Conservation (phyloP, 805 yeast species). For the Candida boleticola region DNA sequence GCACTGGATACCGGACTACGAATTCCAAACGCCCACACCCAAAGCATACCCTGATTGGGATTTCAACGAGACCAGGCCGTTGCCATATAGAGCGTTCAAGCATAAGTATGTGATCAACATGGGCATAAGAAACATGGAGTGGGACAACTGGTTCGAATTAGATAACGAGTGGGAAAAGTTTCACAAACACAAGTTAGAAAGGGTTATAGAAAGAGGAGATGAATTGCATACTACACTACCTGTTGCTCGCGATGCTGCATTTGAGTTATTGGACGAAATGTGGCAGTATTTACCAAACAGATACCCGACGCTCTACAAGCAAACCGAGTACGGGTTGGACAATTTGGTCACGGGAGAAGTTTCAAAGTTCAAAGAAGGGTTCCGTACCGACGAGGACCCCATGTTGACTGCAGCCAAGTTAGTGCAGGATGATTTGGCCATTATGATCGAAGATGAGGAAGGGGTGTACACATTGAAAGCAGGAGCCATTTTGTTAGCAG, state of each 20-base stretch:
- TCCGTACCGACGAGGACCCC: slow-evolving; percentile 50
- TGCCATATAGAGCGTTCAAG: slow-evolving; percentile 67
- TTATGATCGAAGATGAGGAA: slow-evolving; percentile 58
- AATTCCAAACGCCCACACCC: slow-evolving; percentile 49
- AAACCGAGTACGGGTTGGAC: slow-evolving; percentile 46
- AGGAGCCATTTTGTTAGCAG: slow-evolving; percentile 65
- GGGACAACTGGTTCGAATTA: slow-evolving; percentile 63
- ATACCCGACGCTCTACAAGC: slow-evolving; percentile 53
- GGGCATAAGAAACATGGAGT: slow-evolving; percentile 67
- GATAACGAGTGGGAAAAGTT: slow-evolving; percentile 63
- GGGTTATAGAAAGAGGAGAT: slow-evolving; percentile 46
- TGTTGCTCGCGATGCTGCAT: slow-evolving; percentile 51
- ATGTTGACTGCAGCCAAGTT: slow-evolving; percentile 55
- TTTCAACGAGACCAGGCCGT: slow-evolving; percentile 46
- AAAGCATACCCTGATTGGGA: slow-evolving; percentile 49
- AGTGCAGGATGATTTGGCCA: slow-evolving; percentile 66
- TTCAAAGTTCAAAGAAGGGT: slow-evolving; percentile 32
- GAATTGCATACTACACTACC: slow-evolving; percentile 51
- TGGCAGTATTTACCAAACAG: slow-evolving; percentile 52
- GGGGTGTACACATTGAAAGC: slow-evolving; percentile 58
- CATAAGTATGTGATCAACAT: slow-evolving; percentile 63
- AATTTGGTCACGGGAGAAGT: slow-evolving; percentile 55
- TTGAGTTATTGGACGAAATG: slow-evolving; percentile 55
- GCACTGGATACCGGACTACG: slow-evolving; percentile 50
- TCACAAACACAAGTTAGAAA: slow-evolving; percentile 50